Percentiles rank a stretch among this genome's conserved stretches.
Evolutionary conservation across 768 basidiomycete genomes (phyloP).

Genomic region (Coprinellus micaceus): DNA sequence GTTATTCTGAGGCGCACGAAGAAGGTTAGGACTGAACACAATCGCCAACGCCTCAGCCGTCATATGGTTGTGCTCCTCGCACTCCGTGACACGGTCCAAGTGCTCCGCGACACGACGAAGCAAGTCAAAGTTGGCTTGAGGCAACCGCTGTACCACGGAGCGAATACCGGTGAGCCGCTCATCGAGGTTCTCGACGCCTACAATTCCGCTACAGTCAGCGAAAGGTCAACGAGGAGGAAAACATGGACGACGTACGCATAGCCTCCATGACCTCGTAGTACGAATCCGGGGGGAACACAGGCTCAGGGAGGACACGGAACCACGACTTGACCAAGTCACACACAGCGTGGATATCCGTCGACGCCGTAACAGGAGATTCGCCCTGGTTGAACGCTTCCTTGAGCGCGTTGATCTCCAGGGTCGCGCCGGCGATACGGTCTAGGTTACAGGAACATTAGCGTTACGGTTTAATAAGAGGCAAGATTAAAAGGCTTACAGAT

Average conservation of each 20-base stretch:
- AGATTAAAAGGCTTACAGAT: slow-evolving; percentile 55
- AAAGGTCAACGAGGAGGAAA: neutral
- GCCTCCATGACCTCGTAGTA: slow-evolving; percentile 70
- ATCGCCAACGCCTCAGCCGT: slow-evolving; percentile 81
- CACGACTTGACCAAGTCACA: slow-evolving; percentile 83
- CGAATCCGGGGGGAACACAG: slow-evolving; percentile 66
- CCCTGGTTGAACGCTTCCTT: slow-evolving; percentile 76
- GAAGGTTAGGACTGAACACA: slow-evolving; percentile 78
- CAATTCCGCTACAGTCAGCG: slow-evolving; percentile 3
- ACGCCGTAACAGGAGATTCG: slow-evolving; percentile 54
- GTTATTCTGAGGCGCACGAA: slow-evolving; percentile 76
- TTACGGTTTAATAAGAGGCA: neutral
- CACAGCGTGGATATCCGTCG: slow-evolving; percentile 76
- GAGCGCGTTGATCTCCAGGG: slow-evolving; percentile 61
- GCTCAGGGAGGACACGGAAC: slow-evolving; percentile 80
- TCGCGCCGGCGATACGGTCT: slow-evolving; percentile 85
- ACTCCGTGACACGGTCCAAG: slow-evolving; percentile 88
- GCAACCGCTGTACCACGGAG: slow-evolving; percentile 62
- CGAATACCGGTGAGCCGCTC: slow-evolving; percentile 63
- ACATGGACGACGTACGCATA: slow-evolving; percentile 55
- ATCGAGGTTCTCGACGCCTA: slow-evolving; percentile 70
- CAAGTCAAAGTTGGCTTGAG: slow-evolving; percentile 73
- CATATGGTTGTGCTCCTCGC: slow-evolving; percentile 88
- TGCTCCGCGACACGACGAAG: slow-evolving; percentile 77
- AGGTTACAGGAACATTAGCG: neutral